Conservation (phyloP, 345 rosid genomes). For the Streptanthus diversifolius region DNA sequence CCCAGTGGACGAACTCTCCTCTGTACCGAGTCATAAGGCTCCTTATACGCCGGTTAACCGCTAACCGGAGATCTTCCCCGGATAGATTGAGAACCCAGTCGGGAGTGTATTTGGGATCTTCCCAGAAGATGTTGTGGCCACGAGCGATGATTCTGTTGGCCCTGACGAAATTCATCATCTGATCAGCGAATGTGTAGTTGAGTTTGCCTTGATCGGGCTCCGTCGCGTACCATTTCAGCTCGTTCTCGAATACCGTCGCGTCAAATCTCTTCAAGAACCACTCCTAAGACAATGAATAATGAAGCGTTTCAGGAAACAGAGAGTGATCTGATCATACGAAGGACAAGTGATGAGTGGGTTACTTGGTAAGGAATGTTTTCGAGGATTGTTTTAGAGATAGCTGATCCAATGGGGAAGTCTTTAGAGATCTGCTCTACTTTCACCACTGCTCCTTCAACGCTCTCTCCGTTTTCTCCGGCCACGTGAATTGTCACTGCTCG, state of each 20-base stretch:
- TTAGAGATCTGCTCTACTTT: conserved; percentile 55
- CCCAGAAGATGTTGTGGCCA: conserved; percentile 96
- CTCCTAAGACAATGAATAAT: conserved; percentile 33
- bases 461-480: conserved; percentile 50
- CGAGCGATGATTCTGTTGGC: conserved; percentile 55
- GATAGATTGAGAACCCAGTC: conserved; percentile 55
- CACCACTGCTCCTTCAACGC: conserved; percentile 51
- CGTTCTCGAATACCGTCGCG: conserved; percentile 84
- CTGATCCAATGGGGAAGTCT: conserved; percentile 82
- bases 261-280: conserved; percentile 84
- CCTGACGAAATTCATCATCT: conserved; percentile 58
- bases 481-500: conserved; percentile 67
- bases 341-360: background rate
- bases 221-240: conserved; percentile 90
- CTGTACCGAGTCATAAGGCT: conserved; percentile 75
- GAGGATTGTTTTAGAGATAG: conserved; percentile 67
- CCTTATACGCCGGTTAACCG: conserved; percentile 54
- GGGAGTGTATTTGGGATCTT: conserved; percentile 70
- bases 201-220: conserved; percentile 61
- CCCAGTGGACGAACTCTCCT: conserved; percentile 79
- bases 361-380: conserved; percentile 74
- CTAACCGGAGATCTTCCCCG: conserved; percentile 43
- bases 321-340: background rate
- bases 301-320: background rate
- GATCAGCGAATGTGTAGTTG: conserved; percentile 61